Base-by-base conservation (phyloP, 2,329 filamentous ascomycete genomes). In the Colletotrichum gloeosporioides region DNA sequence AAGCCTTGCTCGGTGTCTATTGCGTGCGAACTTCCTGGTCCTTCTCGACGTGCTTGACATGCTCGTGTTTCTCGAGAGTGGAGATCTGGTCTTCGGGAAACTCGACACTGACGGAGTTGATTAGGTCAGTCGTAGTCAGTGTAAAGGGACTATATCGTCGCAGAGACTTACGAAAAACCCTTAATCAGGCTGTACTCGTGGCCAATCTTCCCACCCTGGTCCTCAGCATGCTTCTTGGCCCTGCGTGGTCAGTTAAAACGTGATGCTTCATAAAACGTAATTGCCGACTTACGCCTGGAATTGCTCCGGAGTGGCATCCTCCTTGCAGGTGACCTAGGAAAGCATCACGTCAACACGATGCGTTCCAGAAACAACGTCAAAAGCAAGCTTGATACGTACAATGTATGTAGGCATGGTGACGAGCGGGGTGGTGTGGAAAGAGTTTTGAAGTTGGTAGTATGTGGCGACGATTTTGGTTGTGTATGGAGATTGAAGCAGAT, bases 131-230 rank as follows among this genome's bases (percentile, higher is more conserved):
- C n/a, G 34, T 25, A 18, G 8, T 62, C 27, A 59, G 29, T n/a
- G 31, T 31, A n/a, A 64, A 25, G 25, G 25, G 32, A 8, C 7
- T 22, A 62, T 8, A 22, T 63, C n/a, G 8, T 44, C n/a, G 9
- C 32, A 44, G 22, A n/a, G n/a, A 89, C 95, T 80, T 92, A 98
- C 96, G 95, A 93, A 88, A 98, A 98, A 75, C 94, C 96, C 88
- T 96, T 98, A 90, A 98, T 96, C 81, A 98, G 87, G 77, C 87
- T 93, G 89, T 95, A 98, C 84, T 97, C 95, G 80, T 97, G 93
- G 71, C 88, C 92, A 87, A 99, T 97, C 85, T 92, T 92, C 83
- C 96, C 96, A 82, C 96, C 96, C 83, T 96, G 92, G 57, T 93
- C 90, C 76, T 84, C 87, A 80, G 93, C 94, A 75, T 93, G 87